Conservation (phyloP, 306 rosid species). For the Trifolium fragiferum region DNA sequence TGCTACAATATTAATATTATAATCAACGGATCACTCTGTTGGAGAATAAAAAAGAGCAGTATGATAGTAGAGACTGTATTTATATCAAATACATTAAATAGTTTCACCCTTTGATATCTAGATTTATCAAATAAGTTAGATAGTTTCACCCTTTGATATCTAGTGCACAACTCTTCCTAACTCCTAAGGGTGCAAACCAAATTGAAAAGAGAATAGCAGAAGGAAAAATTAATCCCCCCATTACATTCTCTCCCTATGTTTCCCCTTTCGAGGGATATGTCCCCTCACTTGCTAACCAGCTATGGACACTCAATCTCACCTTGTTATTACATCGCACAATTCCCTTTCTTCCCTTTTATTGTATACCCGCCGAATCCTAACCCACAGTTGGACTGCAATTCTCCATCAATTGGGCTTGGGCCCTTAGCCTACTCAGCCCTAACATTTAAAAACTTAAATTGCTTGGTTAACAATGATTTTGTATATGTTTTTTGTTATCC, state of each 20-base stretch:
- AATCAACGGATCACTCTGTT: conserved; percentile 13
- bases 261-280: background rate
- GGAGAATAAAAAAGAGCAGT: background rate
- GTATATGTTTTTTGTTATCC: conserved; percentile 2
- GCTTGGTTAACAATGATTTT: conserved; percentile 9
- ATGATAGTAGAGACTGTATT: background rate
- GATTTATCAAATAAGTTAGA: background rate
- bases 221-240: background rate
- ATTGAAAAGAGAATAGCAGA: background rate
- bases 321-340: background rate
- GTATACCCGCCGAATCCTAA: background rate
- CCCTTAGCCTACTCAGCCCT: background rate
- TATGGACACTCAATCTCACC: background rate
- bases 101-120: background rate
- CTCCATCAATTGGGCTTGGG: background rate
- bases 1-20: conserved; percentile 22
- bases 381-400: conserved; percentile 6
- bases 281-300: background rate
- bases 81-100: background rate
- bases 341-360: background rate
- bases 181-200: background rate
- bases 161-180: background rate
- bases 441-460: conserved; percentile 28
- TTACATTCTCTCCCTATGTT: background rate
- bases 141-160: background rate